Conservation (phyloP, 2,329 filamentous ascomycete genomes). For the Neurospora crassa region DNA sequence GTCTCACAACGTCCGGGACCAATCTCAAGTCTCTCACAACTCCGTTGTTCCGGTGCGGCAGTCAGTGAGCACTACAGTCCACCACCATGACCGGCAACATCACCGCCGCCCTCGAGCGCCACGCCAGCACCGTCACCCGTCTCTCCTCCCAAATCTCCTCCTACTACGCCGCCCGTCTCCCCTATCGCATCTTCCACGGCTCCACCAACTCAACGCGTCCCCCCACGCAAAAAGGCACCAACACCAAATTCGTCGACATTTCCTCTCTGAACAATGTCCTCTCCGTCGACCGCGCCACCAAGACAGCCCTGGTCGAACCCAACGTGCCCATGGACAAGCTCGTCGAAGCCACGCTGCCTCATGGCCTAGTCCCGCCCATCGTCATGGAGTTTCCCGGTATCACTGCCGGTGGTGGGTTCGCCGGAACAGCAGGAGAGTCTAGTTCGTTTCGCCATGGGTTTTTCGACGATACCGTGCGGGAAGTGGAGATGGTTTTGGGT, state of each 20-base stretch:
- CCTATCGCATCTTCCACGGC: constrained; percentile 70
- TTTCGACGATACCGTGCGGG: constrained; percentile 55
- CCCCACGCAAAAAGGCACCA: constrained; percentile 23
- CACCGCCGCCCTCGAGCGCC: constrained; percentile 35
- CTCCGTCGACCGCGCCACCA: constrained; percentile 42
- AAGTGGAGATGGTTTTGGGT: constrained; percentile 60
- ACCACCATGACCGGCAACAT: neutral
- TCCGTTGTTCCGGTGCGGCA: too few relatives aligned
- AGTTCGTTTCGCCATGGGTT: constrained; percentile 60
- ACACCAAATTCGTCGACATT: constrained; percentile 50
- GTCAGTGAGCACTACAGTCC: too few relatives aligned
- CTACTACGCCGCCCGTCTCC: constrained; percentile 38
- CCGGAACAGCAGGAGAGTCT: constrained; percentile 58
- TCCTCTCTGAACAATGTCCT: constrained; percentile 53
- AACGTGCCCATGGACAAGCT: constrained; percentile 68
- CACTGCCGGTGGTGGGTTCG: constrained; percentile 62
- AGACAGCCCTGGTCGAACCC: constrained; percentile 60
- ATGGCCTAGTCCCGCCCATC: constrained; percentile 59
- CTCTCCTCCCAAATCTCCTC: constrained; percentile 38
- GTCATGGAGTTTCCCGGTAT: constrained; percentile 73
- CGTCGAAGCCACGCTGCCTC: constrained; percentile 53
- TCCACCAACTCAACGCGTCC: constrained; percentile 66
- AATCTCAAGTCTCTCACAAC: too few relatives aligned
- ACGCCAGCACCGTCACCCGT: constrained; percentile 36
- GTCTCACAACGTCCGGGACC: neutral